A percentile compares a stretch with the other conserved stretches of the same genome.
Conservation (phyloP, 768 basidiomycete species). For the Ephemerocybe angulata region DNA sequence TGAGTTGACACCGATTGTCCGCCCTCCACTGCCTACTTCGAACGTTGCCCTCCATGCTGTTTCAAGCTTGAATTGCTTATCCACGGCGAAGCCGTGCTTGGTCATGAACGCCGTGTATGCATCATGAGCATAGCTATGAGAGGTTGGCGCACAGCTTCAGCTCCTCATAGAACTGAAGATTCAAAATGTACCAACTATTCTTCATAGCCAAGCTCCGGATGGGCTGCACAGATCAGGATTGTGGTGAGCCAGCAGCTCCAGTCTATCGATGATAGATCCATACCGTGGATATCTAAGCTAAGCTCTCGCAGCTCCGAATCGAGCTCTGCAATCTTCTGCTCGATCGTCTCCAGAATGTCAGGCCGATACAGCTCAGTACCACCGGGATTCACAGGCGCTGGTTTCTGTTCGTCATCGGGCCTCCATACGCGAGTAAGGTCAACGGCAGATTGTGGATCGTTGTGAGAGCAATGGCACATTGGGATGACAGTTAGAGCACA, state of each 20-base stretch:
- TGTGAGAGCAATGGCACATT: conserved; percentile 22
- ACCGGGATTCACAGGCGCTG: conserved; percentile 30
- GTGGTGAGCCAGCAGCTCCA: neutral
- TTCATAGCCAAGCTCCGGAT: conserved; percentile 66
- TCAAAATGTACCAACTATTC: conserved; percentile 47
- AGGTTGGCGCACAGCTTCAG: neutral
- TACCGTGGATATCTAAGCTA: conserved; percentile 73
- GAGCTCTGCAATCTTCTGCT: conserved; percentile 49
- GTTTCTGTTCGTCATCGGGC: conserved; percentile 32
- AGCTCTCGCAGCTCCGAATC: conserved; percentile 52
- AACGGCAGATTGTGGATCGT: conserved; percentile 10
- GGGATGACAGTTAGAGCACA: neutral
- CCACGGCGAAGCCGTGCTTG: conserved; percentile 62
- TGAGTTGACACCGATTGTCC: conserved; percentile 75
- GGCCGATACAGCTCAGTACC: conserved; percentile 43
- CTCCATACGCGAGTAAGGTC: conserved; percentile 35
- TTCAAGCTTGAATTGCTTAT: conserved; percentile 54
- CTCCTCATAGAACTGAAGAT: neutral
- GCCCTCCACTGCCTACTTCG: conserved; percentile 60
- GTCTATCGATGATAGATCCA: neutral
- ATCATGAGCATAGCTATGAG: conserved; percentile 64
- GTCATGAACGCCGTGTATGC: conserved; percentile 63
- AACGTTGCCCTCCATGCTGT: conserved; percentile 78
- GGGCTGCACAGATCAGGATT: conserved; percentile 36
- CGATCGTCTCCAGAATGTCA: conserved; percentile 61